Percentiles rank a stretch among this genome's conserved stretches.
Conservation (phyloP, 2,329 filamentous ascomycete species). For the Ilyonectria robusta region DNA sequence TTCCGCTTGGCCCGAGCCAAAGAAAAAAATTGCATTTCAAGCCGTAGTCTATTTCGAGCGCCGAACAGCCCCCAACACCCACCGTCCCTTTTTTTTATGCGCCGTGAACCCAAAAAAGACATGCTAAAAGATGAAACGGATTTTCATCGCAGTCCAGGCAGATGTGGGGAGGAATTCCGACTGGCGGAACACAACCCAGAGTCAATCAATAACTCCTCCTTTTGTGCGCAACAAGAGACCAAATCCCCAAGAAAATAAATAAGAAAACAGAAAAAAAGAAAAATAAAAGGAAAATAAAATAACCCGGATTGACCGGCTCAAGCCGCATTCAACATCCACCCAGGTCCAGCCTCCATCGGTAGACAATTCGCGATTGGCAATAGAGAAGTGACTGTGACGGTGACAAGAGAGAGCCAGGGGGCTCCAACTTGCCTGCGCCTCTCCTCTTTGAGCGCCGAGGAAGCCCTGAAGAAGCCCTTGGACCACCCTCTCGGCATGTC, state of each 20-base stretch:
- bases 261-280: slow-evolving; percentile 16
- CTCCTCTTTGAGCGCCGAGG: slow-evolving; percentile 22
- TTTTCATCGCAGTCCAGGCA: slow-evolving; percentile 29
- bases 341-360: slow-evolving; percentile 3
- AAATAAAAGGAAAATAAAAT: slow-evolving; percentile 14
- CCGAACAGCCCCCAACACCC: slow-evolving; percentile 37
- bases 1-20: slow-evolving; percentile 36
- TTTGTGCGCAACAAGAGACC: slow-evolving; percentile 16
- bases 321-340: background rate
- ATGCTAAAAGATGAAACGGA: slow-evolving; percentile 35
- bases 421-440: slow-evolving; percentile 1
- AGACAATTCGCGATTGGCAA: background rate
- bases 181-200: slow-evolving; percentile 12
- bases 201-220: slow-evolving; percentile 7
- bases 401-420: slow-evolving; percentile 15
- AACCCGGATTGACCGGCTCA: slow-evolving; percentile 11
- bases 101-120: slow-evolving; percentile 39
- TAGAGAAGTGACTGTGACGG: slow-evolving; percentile 5
- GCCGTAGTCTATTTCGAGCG: slow-evolving; percentile 45
- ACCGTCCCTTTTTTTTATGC: slow-evolving; percentile 39
- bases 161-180: slow-evolving; percentile 11
- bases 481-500: slow-evolving; percentile 20
- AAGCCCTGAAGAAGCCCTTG: slow-evolving; percentile 32
- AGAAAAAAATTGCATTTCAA: slow-evolving; percentile 15
- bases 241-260: slow-evolving; percentile 18